phyloP scores from a whole-genome alignment of 2,329 filamentous ascomycete species.

The Colletotrichum liaoningense region DNA sequence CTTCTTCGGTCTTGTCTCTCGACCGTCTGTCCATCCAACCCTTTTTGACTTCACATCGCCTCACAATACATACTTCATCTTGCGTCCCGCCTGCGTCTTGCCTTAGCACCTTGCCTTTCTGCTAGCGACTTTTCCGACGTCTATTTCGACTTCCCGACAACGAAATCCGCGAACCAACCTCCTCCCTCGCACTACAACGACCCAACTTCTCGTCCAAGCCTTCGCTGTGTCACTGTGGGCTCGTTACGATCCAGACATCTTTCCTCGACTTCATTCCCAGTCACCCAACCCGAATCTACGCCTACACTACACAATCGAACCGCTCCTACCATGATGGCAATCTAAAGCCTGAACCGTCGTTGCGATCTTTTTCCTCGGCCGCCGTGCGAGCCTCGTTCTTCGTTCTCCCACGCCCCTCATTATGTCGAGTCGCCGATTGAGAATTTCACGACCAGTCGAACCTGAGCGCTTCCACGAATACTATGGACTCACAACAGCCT shows the following conservation, averaged over 20 bases:
- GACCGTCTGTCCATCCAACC: neutral
- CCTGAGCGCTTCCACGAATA: conserved; percentile 2
- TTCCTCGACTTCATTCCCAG: neutral
- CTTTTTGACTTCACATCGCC: conserved; percentile 30
- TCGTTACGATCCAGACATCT: neutral
- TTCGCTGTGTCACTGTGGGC: neutral
- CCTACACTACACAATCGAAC: neutral
- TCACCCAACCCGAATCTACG: neutral
- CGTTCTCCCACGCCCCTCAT: conserved; percentile 28
- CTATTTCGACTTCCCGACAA: neutral
- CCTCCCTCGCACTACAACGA: conserved; percentile 3
- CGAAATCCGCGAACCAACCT: neutral
- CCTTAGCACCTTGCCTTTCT: neutral
- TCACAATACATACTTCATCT: conserved; percentile 18
- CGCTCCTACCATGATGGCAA: conserved; percentile 18
- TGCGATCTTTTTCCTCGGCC: conserved; percentile 26
- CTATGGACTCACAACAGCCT: conserved; percentile 29
- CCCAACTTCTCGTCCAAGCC: neutral
- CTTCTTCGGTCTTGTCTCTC: neutral
- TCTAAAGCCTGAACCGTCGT: conserved; percentile 16
- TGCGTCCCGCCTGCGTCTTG: neutral
- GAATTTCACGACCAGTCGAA: conserved; percentile 27
- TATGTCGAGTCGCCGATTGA: conserved; percentile 37
- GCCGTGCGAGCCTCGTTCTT: conserved; percentile 34
- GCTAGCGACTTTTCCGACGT: neutral